Conservation (phyloP, 441 rosid genomes). For the Erodium moschatum region DNA sequence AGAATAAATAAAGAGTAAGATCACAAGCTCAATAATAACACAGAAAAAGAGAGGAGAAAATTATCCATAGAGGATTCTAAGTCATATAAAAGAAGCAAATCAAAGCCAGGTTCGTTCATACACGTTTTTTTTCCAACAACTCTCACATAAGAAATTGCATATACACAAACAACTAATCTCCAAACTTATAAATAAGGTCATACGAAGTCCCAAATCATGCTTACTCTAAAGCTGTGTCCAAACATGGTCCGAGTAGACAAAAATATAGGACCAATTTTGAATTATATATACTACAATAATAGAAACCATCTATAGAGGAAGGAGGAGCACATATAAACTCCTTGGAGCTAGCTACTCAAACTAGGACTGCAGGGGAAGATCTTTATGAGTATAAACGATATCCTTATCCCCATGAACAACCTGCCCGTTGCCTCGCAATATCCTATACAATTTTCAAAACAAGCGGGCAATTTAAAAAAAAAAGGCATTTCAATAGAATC, state of each 20-base stretch:
- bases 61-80: too few relatives aligned
- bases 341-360: not conserved
- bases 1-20: too few relatives aligned
- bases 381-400: constrained; percentile 26
- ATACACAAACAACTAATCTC: not conserved
- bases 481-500: not conserved
- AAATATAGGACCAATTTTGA: not conserved
- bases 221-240: not conserved
- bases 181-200: not conserved
- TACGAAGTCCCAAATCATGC: not conserved
- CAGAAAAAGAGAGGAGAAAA: too few relatives aligned
- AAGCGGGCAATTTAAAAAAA: not conserved
- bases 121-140: too few relatives aligned
- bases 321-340: not conserved
- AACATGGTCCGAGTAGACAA: not conserved
- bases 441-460: constrained; percentile 22
- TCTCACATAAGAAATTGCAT: not conserved
- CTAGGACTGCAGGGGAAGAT: constrained; percentile 16
- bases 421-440: constrained; percentile 40
- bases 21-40: too few relatives aligned
- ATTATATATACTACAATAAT: not conserved
- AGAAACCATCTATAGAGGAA: not conserved
- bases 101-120: not conserved
- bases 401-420: constrained; percentile 40
- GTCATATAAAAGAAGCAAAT: not conserved